phyloP scores from a whole-genome alignment of 2,329 filamentous ascomycete genomes.

The Xylariaceae sp. region DNA sequence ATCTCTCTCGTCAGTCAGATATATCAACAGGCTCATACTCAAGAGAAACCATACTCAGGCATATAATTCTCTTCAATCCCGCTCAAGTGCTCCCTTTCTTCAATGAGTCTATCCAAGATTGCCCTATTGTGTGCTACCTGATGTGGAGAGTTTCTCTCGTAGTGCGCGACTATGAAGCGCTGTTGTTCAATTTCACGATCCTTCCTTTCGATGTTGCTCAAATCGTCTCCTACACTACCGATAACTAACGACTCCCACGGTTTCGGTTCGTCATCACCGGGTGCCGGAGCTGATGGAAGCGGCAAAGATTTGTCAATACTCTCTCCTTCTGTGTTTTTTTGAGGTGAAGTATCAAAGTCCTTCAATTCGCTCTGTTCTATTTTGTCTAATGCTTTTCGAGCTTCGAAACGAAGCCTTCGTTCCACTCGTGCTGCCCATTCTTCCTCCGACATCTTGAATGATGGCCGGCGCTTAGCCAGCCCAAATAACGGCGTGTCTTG shows the following conservation, averaged over 20 bases:
- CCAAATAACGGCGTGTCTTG: not conserved
- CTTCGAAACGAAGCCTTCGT: slow-evolving; percentile 16
- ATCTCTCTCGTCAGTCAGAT: slow-evolving; percentile 5
- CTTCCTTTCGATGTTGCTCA: slow-evolving; percentile 35
- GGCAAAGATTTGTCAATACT: not conserved
- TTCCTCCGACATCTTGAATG: slow-evolving; percentile 20
- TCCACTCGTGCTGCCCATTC: slow-evolving; percentile 19
- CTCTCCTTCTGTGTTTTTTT: slow-evolving; percentile 1
- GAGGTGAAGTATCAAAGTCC: not conserved
- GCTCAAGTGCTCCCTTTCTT: slow-evolving; percentile 27
- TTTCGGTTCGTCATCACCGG: slow-evolving; percentile 13
- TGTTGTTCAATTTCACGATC: slow-evolving; percentile 36
- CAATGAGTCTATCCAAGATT: slow-evolving; percentile 23
- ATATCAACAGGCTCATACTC: not conserved
- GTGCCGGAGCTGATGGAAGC: not conserved
- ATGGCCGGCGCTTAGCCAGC: slow-evolving; percentile 10
- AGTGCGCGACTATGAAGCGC: slow-evolving; percentile 28
- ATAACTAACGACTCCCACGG: slow-evolving; percentile 32
- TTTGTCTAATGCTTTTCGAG: not conserved
- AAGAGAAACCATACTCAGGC: slow-evolving; percentile 24
- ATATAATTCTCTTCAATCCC: slow-evolving; percentile 33
- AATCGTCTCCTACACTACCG: slow-evolving; percentile 35
- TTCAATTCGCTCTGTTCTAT: slow-evolving; percentile 2
- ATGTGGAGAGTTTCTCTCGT: slow-evolving; percentile 24
- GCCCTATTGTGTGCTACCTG: slow-evolving; percentile 20